These are phyloP conservation scores for Ophiostoma quercus DNA, from an alignment of 2,329 filamentous ascomycete species.

Conservation along the genomic window DNA sequence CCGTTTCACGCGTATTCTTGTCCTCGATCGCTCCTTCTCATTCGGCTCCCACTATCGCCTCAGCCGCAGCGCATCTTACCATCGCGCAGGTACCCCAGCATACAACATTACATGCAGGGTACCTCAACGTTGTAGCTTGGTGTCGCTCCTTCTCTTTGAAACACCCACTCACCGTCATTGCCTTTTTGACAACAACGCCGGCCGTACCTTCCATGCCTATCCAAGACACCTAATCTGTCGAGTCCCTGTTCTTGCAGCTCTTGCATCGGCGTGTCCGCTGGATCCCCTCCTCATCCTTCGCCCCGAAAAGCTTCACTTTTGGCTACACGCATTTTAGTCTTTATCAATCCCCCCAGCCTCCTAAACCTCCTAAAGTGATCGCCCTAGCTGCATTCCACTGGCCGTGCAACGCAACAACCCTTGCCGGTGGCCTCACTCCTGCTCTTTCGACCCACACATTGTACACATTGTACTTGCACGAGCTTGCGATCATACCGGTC, in stretches of 20 bases:
- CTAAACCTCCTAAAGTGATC: background rate
- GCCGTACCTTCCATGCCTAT: background rate
- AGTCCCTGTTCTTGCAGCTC: background rate
- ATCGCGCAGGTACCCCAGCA: background rate
- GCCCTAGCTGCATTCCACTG: background rate
- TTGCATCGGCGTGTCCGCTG: slow-evolving; percentile 2
- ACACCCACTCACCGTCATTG: slow-evolving; percentile 14
- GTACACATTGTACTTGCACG: slow-evolving; percentile 2
- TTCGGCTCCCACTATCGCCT: background rate
- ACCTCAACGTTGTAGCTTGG: background rate
- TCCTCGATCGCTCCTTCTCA: background rate
- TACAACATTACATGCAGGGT: background rate
- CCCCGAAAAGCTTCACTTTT: background rate
- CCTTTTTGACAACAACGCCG: slow-evolving; percentile 6
- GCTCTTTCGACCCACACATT: slow-evolving; percentile 4
- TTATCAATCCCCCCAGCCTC: background rate
- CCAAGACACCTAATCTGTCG: background rate
- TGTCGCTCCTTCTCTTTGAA: background rate
- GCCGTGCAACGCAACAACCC: background rate
- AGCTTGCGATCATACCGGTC: background rate
- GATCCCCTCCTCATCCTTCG: background rate
- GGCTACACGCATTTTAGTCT: background rate
- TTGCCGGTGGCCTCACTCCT: slow-evolving; percentile 5
- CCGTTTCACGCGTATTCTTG: background rate
- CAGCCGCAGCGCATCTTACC: slow-evolving; percentile 1